Base-by-base conservation (phyloP, 768 basidiomycete genomes). In the Inosperma sp. region DNA sequence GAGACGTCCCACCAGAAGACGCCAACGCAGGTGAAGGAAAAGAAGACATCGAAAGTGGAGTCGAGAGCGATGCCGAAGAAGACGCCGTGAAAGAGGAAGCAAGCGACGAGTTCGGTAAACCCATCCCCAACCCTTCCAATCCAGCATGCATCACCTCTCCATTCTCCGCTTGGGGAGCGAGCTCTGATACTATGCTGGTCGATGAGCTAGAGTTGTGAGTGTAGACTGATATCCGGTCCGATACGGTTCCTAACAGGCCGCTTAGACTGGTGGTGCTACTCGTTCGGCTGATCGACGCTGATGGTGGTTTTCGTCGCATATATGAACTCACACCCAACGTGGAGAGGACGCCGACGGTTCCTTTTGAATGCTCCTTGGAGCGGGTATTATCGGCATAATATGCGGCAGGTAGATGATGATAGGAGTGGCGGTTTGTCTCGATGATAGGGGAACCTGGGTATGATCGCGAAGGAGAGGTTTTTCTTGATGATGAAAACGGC, bases 81-180 rank as follows among this genome's bases (percentile, higher is more conserved):
- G n/a, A n/a, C n/a, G n/a, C n/a, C n/a, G n/a, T n/a, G n/a, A n/a
- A n/a, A n/a, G n/a, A n/a, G n/a, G n/a, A n/a, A n/a, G n/a, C n/a
- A n/a, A n/a, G n/a, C n/a, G n/a, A n/a, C n/a, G n/a, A n/a, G n/a
- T n/a, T n/a, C n/a, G n/a, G n/a, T n/a, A n/a, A n/a, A n/a, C n/a
- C n/a, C n/a, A n/a, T n/a, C n/a, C n/a, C n/a, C n/a, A n/a, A n/a
- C n/a, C n/a, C n/a, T n/a, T n/a, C n/a, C n/a, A n/a, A n/a, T n/a
- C n/a, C n/a, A 17, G n/a, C 71, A 68, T 36, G 72, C 70, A 54
- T 67, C 13, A n/a, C 49, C n/a, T 54, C 52, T 21, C 16, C 49
- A 31, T 42, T 37, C 45, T 35, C 22, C 52, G 50, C 37, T 14
- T 34, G 51, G 19, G 42, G 29, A 8, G 36, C 55, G 47, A 60